Conservation (phyloP, 2,329 filamentous ascomycete species). For the Exophiala aquamarina region DNA sequence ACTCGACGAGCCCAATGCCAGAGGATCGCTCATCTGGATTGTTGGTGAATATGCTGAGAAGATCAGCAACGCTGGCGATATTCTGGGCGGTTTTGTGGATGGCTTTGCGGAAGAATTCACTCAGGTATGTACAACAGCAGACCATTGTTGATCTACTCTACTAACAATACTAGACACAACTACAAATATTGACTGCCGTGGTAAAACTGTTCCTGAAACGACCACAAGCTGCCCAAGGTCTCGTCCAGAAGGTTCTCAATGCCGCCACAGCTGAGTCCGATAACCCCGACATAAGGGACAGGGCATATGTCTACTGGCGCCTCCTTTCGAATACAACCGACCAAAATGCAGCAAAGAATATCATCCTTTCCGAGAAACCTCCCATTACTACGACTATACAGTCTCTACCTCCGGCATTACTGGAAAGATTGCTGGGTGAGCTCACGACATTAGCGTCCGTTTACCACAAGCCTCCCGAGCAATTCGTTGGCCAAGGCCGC, state of each 20-base stretch:
- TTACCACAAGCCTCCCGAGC: slow-evolving; percentile 96
- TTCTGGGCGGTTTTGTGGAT: slow-evolving; percentile 86
- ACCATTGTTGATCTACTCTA: background rate
- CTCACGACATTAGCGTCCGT: slow-evolving; percentile 94
- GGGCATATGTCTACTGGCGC: slow-evolving; percentile 98
- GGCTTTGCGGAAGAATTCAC: slow-evolving; percentile 95
- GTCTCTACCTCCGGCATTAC: slow-evolving; percentile 75
- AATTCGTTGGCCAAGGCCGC: slow-evolving; percentile 94
- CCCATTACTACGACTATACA: slow-evolving; percentile 93
- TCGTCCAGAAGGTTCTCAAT: slow-evolving; percentile 94
- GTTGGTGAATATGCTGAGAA: slow-evolving; percentile 99
- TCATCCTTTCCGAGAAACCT: slow-evolving; percentile 91
- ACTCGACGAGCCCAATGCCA: slow-evolving; percentile 86
- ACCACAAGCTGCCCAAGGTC: slow-evolving; percentile 81
- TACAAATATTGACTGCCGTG: slow-evolving; percentile 94
- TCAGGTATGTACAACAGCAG: slow-evolving; percentile 60
- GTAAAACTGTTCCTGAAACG: slow-evolving; percentile 98
- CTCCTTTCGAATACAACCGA: slow-evolving; percentile 79
- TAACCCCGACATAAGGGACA: slow-evolving; percentile 94
- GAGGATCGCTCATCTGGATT: slow-evolving; percentile 95
- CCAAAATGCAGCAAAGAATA: slow-evolving; percentile 84
- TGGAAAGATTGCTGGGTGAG: slow-evolving; percentile 88
- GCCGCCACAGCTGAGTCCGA: slow-evolving; percentile 91
- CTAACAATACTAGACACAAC: slow-evolving; percentile 68
- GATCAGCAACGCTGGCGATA: slow-evolving; percentile 97